These are phyloP conservation scores for Beta macrorhiza DNA, from an alignment of 179 eudicot genomes.

Conservation along the genomic window DNA sequence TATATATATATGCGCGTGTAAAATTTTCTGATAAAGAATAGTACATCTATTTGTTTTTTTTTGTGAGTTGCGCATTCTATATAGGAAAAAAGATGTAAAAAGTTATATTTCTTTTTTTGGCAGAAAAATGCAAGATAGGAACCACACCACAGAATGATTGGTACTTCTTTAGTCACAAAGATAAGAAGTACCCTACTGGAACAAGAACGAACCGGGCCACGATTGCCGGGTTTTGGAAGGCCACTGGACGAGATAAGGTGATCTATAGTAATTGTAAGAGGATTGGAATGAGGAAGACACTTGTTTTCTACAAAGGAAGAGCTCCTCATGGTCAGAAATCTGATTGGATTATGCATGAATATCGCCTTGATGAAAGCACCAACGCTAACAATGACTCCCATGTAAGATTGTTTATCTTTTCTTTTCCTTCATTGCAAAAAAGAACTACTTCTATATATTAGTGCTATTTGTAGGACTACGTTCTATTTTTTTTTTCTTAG, in stretches of 20 bases:
- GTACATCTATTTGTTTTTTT: not conserved
- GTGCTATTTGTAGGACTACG: no score
- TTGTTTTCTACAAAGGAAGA: conserved; percentile 68
- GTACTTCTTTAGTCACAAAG: conserved; percentile 74
- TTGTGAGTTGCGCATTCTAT: not conserved
- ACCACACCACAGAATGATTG: conserved; percentile 66
- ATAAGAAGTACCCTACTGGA: conserved; percentile 72
- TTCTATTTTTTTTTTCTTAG: not conserved
- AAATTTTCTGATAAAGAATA: not conserved
- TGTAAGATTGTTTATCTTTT: conserved; percentile 20
- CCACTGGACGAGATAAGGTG: conserved; percentile 68
- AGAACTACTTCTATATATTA: no score
- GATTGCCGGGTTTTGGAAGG: conserved; percentile 70
- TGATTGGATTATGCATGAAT: conserved; percentile 83
- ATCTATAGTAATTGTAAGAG: conserved; percentile 41
- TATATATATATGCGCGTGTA: not conserved
- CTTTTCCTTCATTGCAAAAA: no score
- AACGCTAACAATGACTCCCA: conserved; percentile 18
- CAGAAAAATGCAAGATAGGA: conserved; percentile 67
- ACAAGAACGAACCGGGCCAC: conserved; percentile 69
- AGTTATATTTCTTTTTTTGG: not conserved
- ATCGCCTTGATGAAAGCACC: conserved; percentile 48
- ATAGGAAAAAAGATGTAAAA: not conserved
- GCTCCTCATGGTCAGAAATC: conserved; percentile 76
- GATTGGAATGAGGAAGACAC: conserved; percentile 73